Conservation (phyloP, 1,284 basidiomycete species). For the Marasmius tenuissimus region DNA sequence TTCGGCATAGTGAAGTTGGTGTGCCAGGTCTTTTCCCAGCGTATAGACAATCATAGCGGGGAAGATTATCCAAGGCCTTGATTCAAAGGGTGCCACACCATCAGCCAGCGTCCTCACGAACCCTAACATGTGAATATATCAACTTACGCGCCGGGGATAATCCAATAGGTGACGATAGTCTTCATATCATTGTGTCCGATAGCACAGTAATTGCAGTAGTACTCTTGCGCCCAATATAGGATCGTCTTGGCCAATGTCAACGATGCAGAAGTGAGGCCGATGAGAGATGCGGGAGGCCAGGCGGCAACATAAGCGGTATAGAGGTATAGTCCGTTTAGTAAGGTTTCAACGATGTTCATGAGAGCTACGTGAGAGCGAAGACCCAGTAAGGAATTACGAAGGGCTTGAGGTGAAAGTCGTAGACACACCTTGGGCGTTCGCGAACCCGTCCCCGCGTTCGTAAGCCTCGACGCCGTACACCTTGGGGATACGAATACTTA, state of each 20-base stretch:
- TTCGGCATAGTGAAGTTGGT: not conserved
- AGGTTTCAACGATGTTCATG: slow-evolving; percentile 54
- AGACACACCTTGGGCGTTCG: slow-evolving; percentile 5
- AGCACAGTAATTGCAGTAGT: slow-evolving; percentile 69
- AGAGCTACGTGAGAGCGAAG: not conserved
- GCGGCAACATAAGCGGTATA: slow-evolving; percentile 66
- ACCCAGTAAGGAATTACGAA: not conserved
- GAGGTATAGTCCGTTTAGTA: slow-evolving; percentile 75
- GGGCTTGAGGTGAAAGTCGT: not conserved
- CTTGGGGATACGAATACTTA: not conserved
- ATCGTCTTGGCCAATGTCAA: slow-evolving; percentile 87
- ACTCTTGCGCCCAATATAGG: slow-evolving; percentile 78
- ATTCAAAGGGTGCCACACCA: slow-evolving; percentile 8
- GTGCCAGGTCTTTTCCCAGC: slow-evolving; percentile 21
- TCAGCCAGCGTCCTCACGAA: not conserved
- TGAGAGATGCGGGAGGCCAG: slow-evolving; percentile 65
- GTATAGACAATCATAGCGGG: slow-evolving; percentile 27
- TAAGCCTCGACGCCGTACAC: slow-evolving; percentile 1
- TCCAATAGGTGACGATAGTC: slow-evolving; percentile 33
- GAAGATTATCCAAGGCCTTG: slow-evolving; percentile 31
- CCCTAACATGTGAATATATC: slow-evolving; percentile 4
- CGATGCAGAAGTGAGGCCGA: slow-evolving; percentile 71
- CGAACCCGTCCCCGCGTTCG: not conserved
- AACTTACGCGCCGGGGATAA: slow-evolving; percentile 37
- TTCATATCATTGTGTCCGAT: slow-evolving; percentile 67